These are phyloP conservation scores for Lactarius quietus DNA, from an alignment of 768 basidiomycete genomes.

Conservation along the genomic window DNA sequence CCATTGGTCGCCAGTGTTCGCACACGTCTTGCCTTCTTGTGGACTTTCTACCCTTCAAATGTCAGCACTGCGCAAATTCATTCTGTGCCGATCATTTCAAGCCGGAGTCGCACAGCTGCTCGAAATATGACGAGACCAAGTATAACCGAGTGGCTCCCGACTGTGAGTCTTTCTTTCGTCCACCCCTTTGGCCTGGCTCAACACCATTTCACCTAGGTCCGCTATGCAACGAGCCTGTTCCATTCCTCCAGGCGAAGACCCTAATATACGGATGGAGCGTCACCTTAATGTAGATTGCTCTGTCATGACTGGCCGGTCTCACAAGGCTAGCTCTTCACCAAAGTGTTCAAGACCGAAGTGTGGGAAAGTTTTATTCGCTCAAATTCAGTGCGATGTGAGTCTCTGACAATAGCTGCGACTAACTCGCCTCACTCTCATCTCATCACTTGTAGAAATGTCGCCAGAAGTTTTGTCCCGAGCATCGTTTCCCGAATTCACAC, in stretches of 20 bases:
- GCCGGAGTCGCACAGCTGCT: conserved; percentile 62
- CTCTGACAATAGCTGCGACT: background rate
- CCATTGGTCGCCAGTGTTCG: conserved; percentile 70
- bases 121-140: conserved; percentile 65
- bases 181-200: background rate
- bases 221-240: conserved; percentile 70
- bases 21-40: conserved; percentile 61
- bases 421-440: background rate
- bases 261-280: conserved; percentile 75
- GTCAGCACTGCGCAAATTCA: conserved; percentile 65
- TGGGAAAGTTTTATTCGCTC: conserved; percentile 68
- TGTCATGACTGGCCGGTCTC: conserved; percentile 61
- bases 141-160: conserved; percentile 73
- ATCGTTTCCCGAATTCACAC: conserved; percentile 78
- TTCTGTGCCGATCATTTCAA: conserved; percentile 83
- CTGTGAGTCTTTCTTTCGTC: conserved; percentile 44
- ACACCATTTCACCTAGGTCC: conserved; percentile 47
- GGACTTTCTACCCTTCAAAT: conserved; percentile 86
- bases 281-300: conserved; percentile 67
- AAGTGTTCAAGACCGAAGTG: conserved; percentile 60
- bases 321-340: conserved; percentile 46
- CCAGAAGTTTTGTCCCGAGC: conserved; percentile 69
- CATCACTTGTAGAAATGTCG: conserved; percentile 54
- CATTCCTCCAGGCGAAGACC: conserved; percentile 72
- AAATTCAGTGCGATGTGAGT: conserved; percentile 72